These are phyloP conservation scores for Sclerotinia spermophila DNA, from an alignment of 2,329 filamentous ascomycete genomes.

Conservation along the genomic window DNA sequence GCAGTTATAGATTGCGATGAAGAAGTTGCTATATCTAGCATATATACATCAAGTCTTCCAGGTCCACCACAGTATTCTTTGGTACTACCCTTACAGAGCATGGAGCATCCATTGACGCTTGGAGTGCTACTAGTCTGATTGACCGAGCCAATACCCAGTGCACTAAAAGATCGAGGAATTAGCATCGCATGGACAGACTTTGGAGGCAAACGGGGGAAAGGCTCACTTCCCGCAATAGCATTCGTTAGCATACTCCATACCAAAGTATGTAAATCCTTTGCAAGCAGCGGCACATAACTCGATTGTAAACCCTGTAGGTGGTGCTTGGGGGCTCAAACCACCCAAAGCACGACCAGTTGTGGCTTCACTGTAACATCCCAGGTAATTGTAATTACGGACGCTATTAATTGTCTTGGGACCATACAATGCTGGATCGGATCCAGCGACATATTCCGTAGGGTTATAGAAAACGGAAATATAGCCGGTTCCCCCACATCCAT, in stretches of 20 bases:
- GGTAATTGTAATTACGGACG: slow-evolving; percentile 30
- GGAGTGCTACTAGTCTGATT: slow-evolving; percentile 8
- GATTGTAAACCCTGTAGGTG: slow-evolving; percentile 27
- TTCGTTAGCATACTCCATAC: slow-evolving; percentile 36
- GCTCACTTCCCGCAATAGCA: slow-evolving; percentile 37
- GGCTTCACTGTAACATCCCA: slow-evolving; percentile 39
- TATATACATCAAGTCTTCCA: slow-evolving; percentile 28
- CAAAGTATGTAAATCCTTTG: slow-evolving; percentile 26
- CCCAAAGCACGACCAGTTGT: slow-evolving; percentile 24
- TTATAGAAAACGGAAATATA: slow-evolving; percentile 29
- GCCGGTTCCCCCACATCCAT: slow-evolving; percentile 24
- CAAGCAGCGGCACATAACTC: slow-evolving; percentile 27
- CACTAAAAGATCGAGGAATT: neutral
- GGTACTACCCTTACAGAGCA: slow-evolving; percentile 24
- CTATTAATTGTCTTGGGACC: slow-evolving; percentile 25
- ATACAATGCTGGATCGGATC: slow-evolving; percentile 27
- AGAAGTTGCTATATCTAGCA: slow-evolving; percentile 10
- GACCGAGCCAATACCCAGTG: slow-evolving; percentile 20
- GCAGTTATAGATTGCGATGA: neutral
- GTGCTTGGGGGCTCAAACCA: slow-evolving; percentile 24
- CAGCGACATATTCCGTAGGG: slow-evolving; percentile 26
- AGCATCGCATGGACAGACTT: neutral
- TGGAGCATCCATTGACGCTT: slow-evolving; percentile 25
- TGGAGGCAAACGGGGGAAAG: neutral
- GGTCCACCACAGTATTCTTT: slow-evolving; percentile 36